Conservation (phyloP, 1,139 yeast species). For the Hansenula lynferdii region DNA sequence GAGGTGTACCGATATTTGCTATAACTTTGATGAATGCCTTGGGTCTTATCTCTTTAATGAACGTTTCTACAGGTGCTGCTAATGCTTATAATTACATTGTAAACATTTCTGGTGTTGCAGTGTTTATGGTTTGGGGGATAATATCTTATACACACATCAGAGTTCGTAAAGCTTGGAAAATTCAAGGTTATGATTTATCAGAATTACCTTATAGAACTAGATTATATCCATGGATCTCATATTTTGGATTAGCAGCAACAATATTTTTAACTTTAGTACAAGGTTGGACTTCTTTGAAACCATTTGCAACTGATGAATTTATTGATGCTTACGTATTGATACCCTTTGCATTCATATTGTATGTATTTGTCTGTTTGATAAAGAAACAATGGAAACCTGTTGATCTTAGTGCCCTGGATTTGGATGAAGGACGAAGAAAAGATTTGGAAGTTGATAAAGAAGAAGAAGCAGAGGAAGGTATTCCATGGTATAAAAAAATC, state of each 20-base stretch:
- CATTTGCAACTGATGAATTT: constrained; percentile 22
- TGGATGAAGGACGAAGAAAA: constrained; percentile 19
- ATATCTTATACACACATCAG: constrained; percentile 73
- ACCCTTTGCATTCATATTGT: constrained; percentile 20
- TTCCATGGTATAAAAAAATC: constrained; percentile 3
- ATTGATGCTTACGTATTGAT: constrained; percentile 24
- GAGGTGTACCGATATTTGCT: constrained; percentile 57
- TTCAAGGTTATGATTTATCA: constrained; percentile 38
- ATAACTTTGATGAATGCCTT: constrained; percentile 44
- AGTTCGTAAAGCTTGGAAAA: constrained; percentile 67
- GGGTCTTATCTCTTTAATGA: constrained; percentile 46
- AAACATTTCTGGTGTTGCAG: constrained; percentile 83
- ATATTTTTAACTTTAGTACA: constrained; percentile 21
- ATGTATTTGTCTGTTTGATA: constrained; percentile 16
- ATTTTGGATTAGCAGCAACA: constrained; percentile 20
- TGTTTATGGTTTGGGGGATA: constrained; percentile 82
- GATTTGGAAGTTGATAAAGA: constrained; percentile 13
- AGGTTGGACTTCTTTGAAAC: constrained; percentile 25
- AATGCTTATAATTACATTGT: constrained; percentile 75
- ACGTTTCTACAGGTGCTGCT: constrained; percentile 54
- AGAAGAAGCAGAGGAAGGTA: background rate
- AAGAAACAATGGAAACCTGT: constrained; percentile 19
- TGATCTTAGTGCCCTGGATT: constrained; percentile 16
- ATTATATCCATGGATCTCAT: constrained; percentile 19
- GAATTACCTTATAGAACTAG: constrained; percentile 18